Evolutionary conservation across 768 basidiomycete genomes (phyloP), one percentile per base, ranked within the genome.

Genomic region (Boletus reticuloceps): DNA sequence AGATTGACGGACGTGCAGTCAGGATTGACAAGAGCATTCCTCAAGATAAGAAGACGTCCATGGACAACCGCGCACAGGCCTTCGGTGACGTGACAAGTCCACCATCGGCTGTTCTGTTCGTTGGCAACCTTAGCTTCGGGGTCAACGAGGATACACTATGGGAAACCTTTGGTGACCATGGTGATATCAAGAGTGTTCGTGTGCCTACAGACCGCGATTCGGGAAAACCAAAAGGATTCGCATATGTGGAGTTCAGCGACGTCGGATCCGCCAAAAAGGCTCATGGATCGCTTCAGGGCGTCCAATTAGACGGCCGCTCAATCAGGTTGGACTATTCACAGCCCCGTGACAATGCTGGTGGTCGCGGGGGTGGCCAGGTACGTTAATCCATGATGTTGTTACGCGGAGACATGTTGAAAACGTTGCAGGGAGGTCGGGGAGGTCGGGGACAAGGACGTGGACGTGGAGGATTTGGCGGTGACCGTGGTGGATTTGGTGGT

Each of bases 181-280:
- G 92, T 54, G 79, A 83, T 41, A 83, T 97, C 58, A 89, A 90
- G 76, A 87, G 77, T 65, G 91, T 98, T 39, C 84, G 94, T 53
- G 75, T 99, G 47, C 94, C 94, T 31, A 97, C 94, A 38, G 94
- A 98, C 72, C 80, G 91, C 61, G 97, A 99, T 47, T 82, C 89
- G 8, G 94, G 94, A 29, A 81, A 79, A 58, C 86, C 91, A 44
- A 98, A 98, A 73, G 97, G 97, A 65, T 98, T 96, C 73, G 97
- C 86, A 20, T 98, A 98, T 73, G 90, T 99, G 67, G 94, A 98
- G 72, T 97, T 95, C 72, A 83, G 86, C 61, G 86, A 88, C 62
- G 65, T 92, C 38, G 89, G 86, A 27, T 75, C 81, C 51, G 91
- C 97, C 12, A 87, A 86, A 74, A 86, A 85, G 68, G 96, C 96